Conservation (phyloP, 176 grass and related monocot species). For the Chloris gayana region DNA sequence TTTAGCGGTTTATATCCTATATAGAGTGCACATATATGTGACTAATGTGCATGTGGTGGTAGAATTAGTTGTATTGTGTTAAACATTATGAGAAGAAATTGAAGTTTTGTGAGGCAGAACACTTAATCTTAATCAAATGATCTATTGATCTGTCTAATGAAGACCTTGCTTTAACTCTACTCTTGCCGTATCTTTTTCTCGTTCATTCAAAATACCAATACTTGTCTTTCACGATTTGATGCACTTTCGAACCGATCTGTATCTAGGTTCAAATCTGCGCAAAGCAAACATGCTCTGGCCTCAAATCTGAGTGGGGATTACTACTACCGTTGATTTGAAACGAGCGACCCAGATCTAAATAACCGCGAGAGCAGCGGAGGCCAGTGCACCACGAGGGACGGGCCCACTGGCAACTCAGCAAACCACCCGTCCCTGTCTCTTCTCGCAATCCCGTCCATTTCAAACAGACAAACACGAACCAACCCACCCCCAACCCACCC, state of each 20-base stretch:
- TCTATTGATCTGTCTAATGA: too few relatives aligned
- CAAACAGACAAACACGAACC: slow-evolving; percentile 50
- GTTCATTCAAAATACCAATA: neutral
- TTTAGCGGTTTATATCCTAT: too few relatives aligned
- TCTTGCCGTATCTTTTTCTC: neutral
- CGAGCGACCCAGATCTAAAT: neutral
- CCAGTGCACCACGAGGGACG: slow-evolving; percentile 21
- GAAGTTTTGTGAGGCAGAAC: too few relatives aligned
- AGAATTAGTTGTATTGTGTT: too few relatives aligned
- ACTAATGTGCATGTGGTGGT: too few relatives aligned
- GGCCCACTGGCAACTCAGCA: slow-evolving; percentile 39
- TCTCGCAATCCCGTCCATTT: slow-evolving; percentile 35
- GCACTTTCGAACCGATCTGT: neutral
- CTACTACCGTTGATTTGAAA: neutral
- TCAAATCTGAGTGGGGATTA: neutral
- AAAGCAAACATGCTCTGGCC: neutral
- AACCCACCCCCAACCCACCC: slow-evolving; percentile 7
- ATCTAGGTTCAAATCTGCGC: too few relatives aligned
- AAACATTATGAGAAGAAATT: too few relatives aligned
- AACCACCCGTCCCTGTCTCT: slow-evolving; percentile 42
- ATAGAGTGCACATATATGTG: too few relatives aligned
- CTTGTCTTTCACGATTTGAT: too few relatives aligned
- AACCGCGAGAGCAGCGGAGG: neutral
- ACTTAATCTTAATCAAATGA: too few relatives aligned
- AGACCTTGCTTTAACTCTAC: neutral